Evolutionary conservation across 108 stramenopile genomes (phyloP).

Genomic region (Cylindrotheca closterium): DNA sequence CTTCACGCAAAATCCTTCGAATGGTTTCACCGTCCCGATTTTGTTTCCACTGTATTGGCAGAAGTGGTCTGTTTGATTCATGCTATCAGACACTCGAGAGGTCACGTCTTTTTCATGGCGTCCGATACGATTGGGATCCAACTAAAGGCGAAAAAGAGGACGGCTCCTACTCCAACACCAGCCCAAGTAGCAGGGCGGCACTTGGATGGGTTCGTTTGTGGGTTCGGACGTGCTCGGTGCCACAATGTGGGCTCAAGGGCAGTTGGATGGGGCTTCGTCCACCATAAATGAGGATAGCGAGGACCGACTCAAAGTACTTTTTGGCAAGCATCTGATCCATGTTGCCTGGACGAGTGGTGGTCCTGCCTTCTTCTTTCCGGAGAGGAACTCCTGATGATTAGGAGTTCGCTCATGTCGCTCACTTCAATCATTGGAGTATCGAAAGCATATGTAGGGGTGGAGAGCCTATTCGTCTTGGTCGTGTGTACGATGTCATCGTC

Average conservation of each 20-base stretch:
- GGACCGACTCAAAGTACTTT: background rate
- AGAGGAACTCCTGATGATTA: too few species aligned
- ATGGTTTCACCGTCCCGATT: constrained; percentile 26
- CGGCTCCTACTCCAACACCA: constrained; percentile 1
- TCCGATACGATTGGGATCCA: constrained; percentile 29
- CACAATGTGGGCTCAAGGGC: constrained; percentile 9
- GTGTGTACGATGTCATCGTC: too few species aligned
- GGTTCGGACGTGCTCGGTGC: constrained; percentile 13
- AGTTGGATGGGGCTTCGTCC: constrained; percentile 14
- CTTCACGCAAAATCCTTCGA: constrained; percentile 23
- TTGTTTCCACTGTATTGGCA: constrained; percentile 26
- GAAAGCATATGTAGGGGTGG: too few species aligned
- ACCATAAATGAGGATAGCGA: background rate
- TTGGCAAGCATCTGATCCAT: too few species aligned
- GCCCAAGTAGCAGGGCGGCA: constrained; percentile 16
- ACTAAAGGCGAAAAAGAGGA: constrained; percentile 21
- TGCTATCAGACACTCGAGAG: too few species aligned
- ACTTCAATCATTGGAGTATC: too few species aligned
- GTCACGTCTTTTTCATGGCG: constrained; percentile 25
- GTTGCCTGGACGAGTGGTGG: background rate
- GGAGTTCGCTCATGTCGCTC: too few species aligned
- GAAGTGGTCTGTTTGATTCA: too few species aligned
- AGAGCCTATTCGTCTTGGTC: too few species aligned
- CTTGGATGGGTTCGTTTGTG: constrained; percentile 17
- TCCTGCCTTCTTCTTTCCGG: too few species aligned